Base-by-base conservation (phyloP, 768 basidiomycete species). In the Suillus spraguei region DNA sequence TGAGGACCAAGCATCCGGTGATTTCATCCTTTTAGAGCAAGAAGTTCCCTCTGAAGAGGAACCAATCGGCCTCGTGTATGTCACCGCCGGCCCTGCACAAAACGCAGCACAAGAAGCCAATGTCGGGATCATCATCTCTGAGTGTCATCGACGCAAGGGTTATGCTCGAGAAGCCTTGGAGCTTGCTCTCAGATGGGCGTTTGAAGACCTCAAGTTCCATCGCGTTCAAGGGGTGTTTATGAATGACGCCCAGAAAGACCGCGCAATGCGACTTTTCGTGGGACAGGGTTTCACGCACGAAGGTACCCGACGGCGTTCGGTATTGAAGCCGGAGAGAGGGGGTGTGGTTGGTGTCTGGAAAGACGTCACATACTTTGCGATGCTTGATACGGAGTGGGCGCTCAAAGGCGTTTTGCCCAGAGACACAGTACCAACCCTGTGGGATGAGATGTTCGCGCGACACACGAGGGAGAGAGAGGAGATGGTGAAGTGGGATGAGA, bases 321-420 rank as follows among this genome's bases (percentile, higher is more conserved):
- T 86, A 60, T 83, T 72, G 68, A 81, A 81, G 64, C 76, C 79
- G 5, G 70, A 68, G 8, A 74, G 69, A 4, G 74, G 72, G n/a
- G 76, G 72, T 20, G 64, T 81, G 61, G 77, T 77, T 2, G 60
- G 68, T 2, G 74, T 80, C 53, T 89, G 85, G 85, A 86, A 82
- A 65, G 86, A 89, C 64, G 82, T 84, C 32, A 86, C 84, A 1
- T 84, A 85, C 66, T 73, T 89, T 39, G 87, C 82, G 8, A 79
- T 90, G 66, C 71, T 90, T 60, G 87, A 83, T 53, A 88, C 85
- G 0, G 87, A 89, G 52, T 89, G 86, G 86, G 60, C 75, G 32
- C 65, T 85, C 42, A 78, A 72, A 22, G 60, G 64, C 14, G 71
- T 67, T 24, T 50, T 32, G 2, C 60, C 44, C 24, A 33, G 9